phyloP scores from a whole-genome alignment of 495 filamentous ascomycete genomes.

The Cryomyces antarcticus region DNA sequence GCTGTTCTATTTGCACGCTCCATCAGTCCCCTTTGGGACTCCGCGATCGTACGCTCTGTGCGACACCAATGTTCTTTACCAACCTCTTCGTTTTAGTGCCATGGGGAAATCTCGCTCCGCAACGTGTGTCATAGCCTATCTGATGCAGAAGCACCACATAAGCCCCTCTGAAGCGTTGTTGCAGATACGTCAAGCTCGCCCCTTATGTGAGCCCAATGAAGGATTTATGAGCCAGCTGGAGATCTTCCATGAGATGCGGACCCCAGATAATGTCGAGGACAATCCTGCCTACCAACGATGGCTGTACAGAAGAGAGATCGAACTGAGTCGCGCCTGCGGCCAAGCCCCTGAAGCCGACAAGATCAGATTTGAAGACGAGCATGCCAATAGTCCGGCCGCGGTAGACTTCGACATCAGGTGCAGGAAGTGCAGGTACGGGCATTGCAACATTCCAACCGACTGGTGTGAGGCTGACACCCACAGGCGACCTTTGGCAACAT shows the following conservation, averaged over 20 bases:
- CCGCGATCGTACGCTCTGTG: no score
- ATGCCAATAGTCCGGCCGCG: slow-evolving; percentile 11
- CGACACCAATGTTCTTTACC: no score
- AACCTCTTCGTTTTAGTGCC: slow-evolving; percentile 33
- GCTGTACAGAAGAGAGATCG: slow-evolving; percentile 62
- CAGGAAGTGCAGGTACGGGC: slow-evolving; percentile 28
- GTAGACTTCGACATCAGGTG: slow-evolving; percentile 28
- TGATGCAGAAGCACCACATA: slow-evolving; percentile 43
- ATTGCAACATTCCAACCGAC: slow-evolving; percentile 1
- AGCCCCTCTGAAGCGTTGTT: slow-evolving; percentile 38
- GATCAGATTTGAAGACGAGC: slow-evolving; percentile 73
- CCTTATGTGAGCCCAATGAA: slow-evolving; percentile 63
- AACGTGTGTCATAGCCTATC: slow-evolving; percentile 63
- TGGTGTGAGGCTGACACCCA: not conserved
- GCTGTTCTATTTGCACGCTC: no score
- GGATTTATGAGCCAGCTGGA: slow-evolving; percentile 78
- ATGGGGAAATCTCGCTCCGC: slow-evolving; percentile 93
- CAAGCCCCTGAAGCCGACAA: slow-evolving; percentile 42
- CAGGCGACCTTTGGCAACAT: slow-evolving; percentile 43
- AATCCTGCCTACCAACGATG: slow-evolving; percentile 70
- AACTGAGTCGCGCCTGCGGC: slow-evolving; percentile 46
- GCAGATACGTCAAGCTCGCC: slow-evolving; percentile 41
- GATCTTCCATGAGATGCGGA: slow-evolving; percentile 66
- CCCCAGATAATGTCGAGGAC: slow-evolving; percentile 44
- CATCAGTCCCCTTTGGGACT: no score